These are phyloP conservation scores for Microascus cirrosus DNA, from an alignment of 2,329 filamentous ascomycete genomes.

Conservation along the genomic window DNA sequence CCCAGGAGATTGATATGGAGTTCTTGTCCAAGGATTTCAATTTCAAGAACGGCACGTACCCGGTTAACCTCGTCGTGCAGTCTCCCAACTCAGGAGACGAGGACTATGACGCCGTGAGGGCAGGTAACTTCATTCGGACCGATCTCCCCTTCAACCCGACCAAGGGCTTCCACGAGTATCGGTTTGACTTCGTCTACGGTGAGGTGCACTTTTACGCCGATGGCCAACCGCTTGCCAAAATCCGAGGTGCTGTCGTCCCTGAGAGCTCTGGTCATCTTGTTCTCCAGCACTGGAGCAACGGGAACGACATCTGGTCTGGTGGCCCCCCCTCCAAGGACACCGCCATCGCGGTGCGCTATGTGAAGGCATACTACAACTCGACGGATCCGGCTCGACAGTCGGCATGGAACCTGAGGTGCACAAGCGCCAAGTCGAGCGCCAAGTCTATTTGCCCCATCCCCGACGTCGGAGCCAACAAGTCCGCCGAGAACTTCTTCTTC, in stretches of 20 bases:
- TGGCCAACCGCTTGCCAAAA: constrained; percentile 40
- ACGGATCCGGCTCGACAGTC: constrained; percentile 28
- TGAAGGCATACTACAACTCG: constrained; percentile 74
- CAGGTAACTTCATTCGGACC: constrained; percentile 44
- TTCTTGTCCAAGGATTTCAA: constrained; percentile 60
- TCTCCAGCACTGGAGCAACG: constrained; percentile 70
- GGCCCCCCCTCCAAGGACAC: constrained; percentile 57
- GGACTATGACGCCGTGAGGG: constrained; percentile 52
- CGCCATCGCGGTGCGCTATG: constrained; percentile 52
- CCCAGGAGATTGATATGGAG: constrained; percentile 72
- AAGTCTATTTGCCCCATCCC: constrained; percentile 38
- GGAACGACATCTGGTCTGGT: constrained; percentile 57
- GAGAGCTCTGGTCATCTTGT: constrained; percentile 52
- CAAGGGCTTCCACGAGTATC: constrained; percentile 61
- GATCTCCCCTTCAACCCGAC: constrained; percentile 57
- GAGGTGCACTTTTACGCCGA: constrained; percentile 62
- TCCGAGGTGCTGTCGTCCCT: constrained; percentile 47
- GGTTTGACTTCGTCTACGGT: constrained; percentile 59
- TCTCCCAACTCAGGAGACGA: constrained; percentile 44
- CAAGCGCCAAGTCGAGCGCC: constrained; percentile 18
- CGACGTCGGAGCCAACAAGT: constrained; percentile 21
- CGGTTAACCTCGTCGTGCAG: constrained; percentile 67
- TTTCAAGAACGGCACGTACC: constrained; percentile 33
- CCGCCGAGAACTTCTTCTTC: constrained; percentile 35
- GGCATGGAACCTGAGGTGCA: constrained; percentile 27